A percentile compares a stretch with the other conserved stretches of the same genome.
Evolutionary conservation across 805 yeast genomes (phyloP).

Genomic region (Sugiyamaella valdiviana): DNA sequence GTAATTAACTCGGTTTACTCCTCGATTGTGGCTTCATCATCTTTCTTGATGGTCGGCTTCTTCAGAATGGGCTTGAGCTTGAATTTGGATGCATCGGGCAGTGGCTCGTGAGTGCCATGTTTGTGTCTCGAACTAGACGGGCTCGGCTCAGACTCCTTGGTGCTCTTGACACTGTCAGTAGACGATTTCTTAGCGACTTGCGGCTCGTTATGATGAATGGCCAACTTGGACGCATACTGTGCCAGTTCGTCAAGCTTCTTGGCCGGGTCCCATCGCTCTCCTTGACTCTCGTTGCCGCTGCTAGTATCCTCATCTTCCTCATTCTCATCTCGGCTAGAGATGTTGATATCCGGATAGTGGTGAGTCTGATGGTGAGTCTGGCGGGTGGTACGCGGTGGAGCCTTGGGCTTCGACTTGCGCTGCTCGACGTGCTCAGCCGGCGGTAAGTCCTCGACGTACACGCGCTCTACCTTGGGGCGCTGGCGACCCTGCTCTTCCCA

Average conservation of each 20-base stretch:
- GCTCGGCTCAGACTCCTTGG: not conserved
- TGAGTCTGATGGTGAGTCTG: not conserved
- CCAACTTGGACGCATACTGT: conserved; percentile 5
- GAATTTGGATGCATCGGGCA: not conserved
- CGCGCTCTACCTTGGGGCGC: conserved; percentile 11
- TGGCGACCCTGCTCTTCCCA: conserved; percentile 14
- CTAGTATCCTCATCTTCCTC: conserved; percentile 1
- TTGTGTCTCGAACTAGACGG: not conserved
- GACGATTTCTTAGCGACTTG: not conserved
- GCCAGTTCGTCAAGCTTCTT: conserved; percentile 17
- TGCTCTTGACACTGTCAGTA: not conserved
- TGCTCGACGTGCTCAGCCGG: not conserved
- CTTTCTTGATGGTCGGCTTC: not conserved
- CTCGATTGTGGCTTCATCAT: not conserved
- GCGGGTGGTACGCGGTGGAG: not conserved
- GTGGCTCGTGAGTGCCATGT: not conserved
- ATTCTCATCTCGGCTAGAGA: not conserved
- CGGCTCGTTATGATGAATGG: conserved; percentile 2
- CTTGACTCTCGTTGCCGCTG: conserved; percentile 6
- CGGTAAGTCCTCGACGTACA: conserved; percentile 11
- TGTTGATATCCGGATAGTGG: not conserved
- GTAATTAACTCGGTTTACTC: too few species aligned
- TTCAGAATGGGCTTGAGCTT: conserved; percentile 1
- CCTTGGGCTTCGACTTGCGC: not conserved
- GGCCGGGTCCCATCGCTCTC: conserved; percentile 18